A percentile compares a stretch with the other conserved stretches of the same genome.
phyloP scores from a whole-genome alignment of 805 yeast genomes.

The Lipomyces japonicus region DNA sequence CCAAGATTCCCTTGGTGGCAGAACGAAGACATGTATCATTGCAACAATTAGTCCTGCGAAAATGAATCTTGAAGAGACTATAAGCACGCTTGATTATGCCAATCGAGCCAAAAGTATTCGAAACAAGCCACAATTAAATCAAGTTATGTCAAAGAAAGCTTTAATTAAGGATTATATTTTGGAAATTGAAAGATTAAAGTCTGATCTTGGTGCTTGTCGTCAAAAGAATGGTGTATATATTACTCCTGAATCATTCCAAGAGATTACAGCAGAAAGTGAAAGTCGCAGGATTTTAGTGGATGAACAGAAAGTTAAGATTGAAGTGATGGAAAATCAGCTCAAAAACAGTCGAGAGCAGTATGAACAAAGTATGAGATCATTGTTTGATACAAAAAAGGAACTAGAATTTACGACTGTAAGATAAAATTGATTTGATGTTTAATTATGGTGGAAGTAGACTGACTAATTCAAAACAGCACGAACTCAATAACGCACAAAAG shows the following conservation, averaged over 20 bases:
- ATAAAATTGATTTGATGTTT: neutral
- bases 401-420: conserved; percentile 22
- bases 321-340: conserved; percentile 49
- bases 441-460: neutral
- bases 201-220: conserved; percentile 61
- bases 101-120: conserved; percentile 77
- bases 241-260: conserved; percentile 48
- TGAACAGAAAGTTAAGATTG: conserved; percentile 49
- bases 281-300: conserved; percentile 49
- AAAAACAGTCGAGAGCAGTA: conserved; percentile 42
- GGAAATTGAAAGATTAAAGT: conserved; percentile 54
- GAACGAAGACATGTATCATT: conserved; percentile 78
- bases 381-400: conserved; percentile 29
- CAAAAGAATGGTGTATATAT: conserved; percentile 64
- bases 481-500: conserved; percentile 24
- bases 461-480: conserved; percentile 5
- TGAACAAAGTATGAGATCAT: conserved; percentile 39
- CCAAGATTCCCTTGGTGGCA: conserved; percentile 84
- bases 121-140: conserved; percentile 66
- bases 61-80: conserved; percentile 71
- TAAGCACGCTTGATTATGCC: conserved; percentile 84
- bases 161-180: conserved; percentile 51
- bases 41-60: conserved; percentile 86
- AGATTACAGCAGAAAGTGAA: conserved; percentile 46
- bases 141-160: conserved; percentile 56